phyloP scores from a whole-genome alignment of 768 basidiomycete genomes.

The Pleurotus tuber-regium region DNA sequence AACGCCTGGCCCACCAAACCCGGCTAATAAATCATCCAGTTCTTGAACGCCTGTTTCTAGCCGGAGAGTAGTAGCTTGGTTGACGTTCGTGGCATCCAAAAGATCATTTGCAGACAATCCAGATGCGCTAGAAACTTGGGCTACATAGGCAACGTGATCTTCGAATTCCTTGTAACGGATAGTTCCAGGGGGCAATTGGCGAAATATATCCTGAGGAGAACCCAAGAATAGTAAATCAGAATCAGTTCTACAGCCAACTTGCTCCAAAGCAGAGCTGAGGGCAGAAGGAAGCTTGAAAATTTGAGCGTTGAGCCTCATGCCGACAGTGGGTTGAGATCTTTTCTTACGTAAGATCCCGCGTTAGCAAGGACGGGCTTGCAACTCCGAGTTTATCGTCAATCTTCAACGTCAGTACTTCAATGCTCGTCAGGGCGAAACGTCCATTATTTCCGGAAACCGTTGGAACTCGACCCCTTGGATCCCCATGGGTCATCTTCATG shows the following conservation, averaged over 20 bases:
- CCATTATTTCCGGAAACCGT: too few relatives aligned
- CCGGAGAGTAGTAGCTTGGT: constrained; percentile 15
- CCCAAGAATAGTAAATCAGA: constrained; percentile 53
- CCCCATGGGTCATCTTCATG: too few relatives aligned
- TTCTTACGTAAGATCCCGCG: too few relatives aligned
- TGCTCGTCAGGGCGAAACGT: too few relatives aligned
- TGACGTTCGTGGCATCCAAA: constrained; percentile 10
- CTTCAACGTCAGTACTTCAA: too few relatives aligned
- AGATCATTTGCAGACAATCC: constrained; percentile 34
- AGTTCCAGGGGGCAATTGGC: constrained; percentile 46
- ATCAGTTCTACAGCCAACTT: constrained; percentile 52
- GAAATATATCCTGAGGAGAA: constrained; percentile 47
- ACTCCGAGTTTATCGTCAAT: too few relatives aligned
- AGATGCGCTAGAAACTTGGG: constrained; percentile 41
- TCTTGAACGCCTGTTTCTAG: constrained; percentile 40
- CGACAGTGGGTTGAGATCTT: too few relatives aligned
- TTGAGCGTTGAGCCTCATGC: constrained; percentile 40
- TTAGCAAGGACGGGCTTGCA: too few relatives aligned
- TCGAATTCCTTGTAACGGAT: constrained; percentile 49
- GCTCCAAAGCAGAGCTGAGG: constrained; percentile 45
- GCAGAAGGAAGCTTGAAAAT: constrained; percentile 38
- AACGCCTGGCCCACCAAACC: constrained; percentile 49
- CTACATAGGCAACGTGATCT: constrained; percentile 34
- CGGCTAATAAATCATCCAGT: constrained; percentile 52
- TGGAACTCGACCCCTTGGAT: too few relatives aligned